Conservation (phyloP, 306 rosid species). For the Medicago lupulina region DNA sequence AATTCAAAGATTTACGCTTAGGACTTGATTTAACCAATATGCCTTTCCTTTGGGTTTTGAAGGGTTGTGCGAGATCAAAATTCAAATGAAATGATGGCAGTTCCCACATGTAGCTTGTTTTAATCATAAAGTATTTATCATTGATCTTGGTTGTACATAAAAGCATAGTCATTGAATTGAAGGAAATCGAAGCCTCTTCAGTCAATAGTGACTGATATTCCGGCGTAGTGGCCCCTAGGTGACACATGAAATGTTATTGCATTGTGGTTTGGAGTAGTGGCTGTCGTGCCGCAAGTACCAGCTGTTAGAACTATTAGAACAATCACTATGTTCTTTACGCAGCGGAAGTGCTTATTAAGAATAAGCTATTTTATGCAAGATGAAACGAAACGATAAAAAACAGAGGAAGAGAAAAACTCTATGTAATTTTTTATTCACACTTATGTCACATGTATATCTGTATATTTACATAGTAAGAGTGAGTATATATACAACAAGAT, state of each 20-base stretch:
- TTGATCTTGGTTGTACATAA: not conserved
- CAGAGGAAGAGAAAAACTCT: no score
- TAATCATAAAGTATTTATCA: not conserved
- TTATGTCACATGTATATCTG: no score
- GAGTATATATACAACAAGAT: no score
- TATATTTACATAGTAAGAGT: no score
- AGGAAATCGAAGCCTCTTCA: conserved; percentile 2
- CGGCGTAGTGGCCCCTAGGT: not conserved
- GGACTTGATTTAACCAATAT: conserved; percentile 37
- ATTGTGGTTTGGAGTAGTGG: not conserved
- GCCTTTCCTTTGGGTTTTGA: conserved; percentile 35
- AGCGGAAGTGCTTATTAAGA: no score
- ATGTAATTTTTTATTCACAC: no score
- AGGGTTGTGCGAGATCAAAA: no score
- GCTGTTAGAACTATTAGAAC: no score
- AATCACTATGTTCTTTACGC: no score
- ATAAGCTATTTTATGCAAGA: no score
- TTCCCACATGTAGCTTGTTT: no score
- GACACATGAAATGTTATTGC: not conserved
- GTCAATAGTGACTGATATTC: not conserved
- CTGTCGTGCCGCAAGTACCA: not conserved
- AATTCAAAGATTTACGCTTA: conserved; percentile 45
- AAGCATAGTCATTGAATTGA: not conserved
- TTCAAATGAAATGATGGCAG: not conserved
- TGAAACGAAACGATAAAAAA: no score